Base-by-base conservation (phyloP, 2,329 filamentous ascomycete genomes). In the Ceratocystis lukuohia region DNA sequence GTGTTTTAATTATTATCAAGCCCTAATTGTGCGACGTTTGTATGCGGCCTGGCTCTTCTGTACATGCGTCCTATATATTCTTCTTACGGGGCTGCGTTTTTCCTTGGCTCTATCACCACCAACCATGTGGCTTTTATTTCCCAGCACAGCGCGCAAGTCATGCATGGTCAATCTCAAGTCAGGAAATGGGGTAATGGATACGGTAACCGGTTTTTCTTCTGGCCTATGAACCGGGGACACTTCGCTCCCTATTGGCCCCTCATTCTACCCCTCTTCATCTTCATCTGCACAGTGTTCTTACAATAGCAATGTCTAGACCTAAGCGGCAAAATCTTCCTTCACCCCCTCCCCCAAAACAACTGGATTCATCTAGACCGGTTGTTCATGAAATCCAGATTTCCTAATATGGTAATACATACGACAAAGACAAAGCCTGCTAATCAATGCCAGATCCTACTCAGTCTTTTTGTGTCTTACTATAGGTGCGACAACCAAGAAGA, bases 11-110 rank as follows among this genome's bases (percentile, higher is more conserved):
- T 8, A 30, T 30, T 1, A 33, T 17, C 53, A 59, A 59, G 53
- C 53, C 53, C 53, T 59, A 59, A 59, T 59, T 33, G 53, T 59
- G 25, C n/a, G 15, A 30, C 53, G 2, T 59, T 59, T 59, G 28
- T 20, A 30, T 59, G 28, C 7, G 7, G n/a, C 30, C 8, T 15
- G 22, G 53, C 6, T 30, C 53, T 57, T 28, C 22, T 12, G 53
- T 57, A 12, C 22, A 17, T 57, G 50, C n/a, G 4, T 48, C 22
- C 53, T 57, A 28, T 57, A 2, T 28, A 15, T 10, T 28, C 30
- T n/a, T 30, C 12, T 57, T 3, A 15, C 10, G 5, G 22, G 10
- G 10, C n/a, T n/a, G 33, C 8, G 1, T 12, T 37, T 37, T 12
- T 37, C 33, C 10, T 37, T 37, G 33, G 33, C 10, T 12, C 33